Evolutionary conservation across 345 rosid species (phyloP).

Genomic region (Melastoma malabathricum): DNA sequence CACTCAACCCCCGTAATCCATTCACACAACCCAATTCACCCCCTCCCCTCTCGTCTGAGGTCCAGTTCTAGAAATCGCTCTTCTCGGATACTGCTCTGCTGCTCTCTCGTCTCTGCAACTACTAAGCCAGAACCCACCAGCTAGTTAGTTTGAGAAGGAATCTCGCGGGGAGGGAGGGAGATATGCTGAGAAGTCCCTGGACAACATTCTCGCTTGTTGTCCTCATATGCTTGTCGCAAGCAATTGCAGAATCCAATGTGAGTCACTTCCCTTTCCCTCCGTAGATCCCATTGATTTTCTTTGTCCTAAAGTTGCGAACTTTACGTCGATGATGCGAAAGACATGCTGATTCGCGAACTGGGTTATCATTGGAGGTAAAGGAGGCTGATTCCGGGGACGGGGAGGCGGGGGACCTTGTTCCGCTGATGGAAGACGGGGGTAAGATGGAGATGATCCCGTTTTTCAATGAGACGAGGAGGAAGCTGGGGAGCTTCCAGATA

Average conservation of each 20-base stretch:
- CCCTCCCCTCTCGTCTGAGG: no score
- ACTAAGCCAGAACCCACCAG: no score
- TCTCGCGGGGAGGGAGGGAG: no score
- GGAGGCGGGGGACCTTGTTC: constrained; percentile 18
- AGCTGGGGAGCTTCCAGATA: constrained; percentile 68
- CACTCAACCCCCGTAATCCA: no score
- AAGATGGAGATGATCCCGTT: constrained; percentile 35
- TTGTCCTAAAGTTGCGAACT: constrained; percentile 15
- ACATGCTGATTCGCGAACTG: constrained; percentile 4
- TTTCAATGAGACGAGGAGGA: constrained; percentile 80
- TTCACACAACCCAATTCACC: no score
- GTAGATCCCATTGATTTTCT: constrained; percentile 3
- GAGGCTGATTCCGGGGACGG: constrained; percentile 31
- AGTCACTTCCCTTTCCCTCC: not conserved
- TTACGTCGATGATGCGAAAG: constrained; percentile 1
- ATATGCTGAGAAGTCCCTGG: no score
- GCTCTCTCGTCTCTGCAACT: no score
- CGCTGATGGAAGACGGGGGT: constrained; percentile 14
- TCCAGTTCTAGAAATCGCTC: no score
- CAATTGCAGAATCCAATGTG: no score
- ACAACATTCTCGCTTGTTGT: not conserved
- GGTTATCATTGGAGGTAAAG: constrained; percentile 7
- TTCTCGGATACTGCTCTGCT: no score
- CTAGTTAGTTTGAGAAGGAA: no score
- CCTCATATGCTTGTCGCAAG: not conserved